Percentiles rank a stretch among this genome's conserved stretches.
phyloP scores from a whole-genome alignment of 2,329 filamentous ascomycete genomes.

The Diaporthe sp. region DNA sequence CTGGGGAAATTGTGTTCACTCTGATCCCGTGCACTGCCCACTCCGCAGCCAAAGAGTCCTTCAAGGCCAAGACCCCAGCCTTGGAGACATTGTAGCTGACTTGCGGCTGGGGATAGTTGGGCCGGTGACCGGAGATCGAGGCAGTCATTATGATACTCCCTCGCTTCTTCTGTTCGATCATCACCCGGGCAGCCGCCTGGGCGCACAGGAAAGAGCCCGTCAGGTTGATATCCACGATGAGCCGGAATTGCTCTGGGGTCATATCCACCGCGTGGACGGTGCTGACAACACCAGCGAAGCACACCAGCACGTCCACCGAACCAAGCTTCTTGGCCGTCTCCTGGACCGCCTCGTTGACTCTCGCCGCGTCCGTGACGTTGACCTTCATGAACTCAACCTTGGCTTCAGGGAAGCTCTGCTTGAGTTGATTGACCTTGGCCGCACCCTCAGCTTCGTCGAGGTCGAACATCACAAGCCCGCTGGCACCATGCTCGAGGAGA shows the following conservation, averaged over 20 bases:
- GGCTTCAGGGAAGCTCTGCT: conserved; percentile 66
- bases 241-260: conserved; percentile 70
- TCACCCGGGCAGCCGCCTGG: conserved; percentile 71
- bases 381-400: conserved; percentile 66
- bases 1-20: conserved; percentile 79
- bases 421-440: conserved; percentile 60
- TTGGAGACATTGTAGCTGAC: conserved; percentile 81
- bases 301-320: conserved; percentile 68
- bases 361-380: conserved; percentile 62
- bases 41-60: conserved; percentile 77
- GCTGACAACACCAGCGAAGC: conserved; percentile 78
- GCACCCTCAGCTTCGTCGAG: conserved; percentile 53
- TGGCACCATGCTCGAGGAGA: conserved; percentile 77
- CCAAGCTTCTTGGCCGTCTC: conserved; percentile 60
- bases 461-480: conserved; percentile 73
- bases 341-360: conserved; percentile 51
- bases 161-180: conserved; percentile 63
- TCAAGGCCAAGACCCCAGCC: conserved; percentile 74
- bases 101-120: conserved; percentile 82
- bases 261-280: conserved; percentile 74
- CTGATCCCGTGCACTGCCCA: conserved; percentile 80
- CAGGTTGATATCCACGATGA: conserved; percentile 78
- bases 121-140: conserved; percentile 76
- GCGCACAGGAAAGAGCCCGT: conserved; percentile 80
- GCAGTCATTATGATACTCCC: conserved; percentile 77